Evolutionary conservation across 176 grass and related monocot genomes (phyloP), one percentile per base, ranked within the genome.

Genomic region (Triticum dicoccoides): DNA sequence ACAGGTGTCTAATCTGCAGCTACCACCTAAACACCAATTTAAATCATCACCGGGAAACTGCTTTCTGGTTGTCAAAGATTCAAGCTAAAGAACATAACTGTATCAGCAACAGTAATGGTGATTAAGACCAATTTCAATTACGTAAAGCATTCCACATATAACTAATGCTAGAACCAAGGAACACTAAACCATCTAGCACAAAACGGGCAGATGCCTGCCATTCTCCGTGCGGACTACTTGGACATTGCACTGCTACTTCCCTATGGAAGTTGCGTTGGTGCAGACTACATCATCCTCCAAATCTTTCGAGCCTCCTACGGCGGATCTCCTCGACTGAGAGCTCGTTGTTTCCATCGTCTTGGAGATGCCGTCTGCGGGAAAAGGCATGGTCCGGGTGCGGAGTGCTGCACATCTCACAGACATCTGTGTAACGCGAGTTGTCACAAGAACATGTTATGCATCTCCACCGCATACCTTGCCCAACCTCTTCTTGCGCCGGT

Each of bases 351-450:
- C 58, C 38, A 41, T 32, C 66, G 29, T 54, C 21, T 34, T 64
- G 77, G 72, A 88, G 45, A 73, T 83, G 25, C 84, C 33, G 67
- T 25, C 82, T 87, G 14, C 5, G 69, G 4, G 68, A 82, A 41
- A 92, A 92, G 76, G 23, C 76, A 72, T 0, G 66, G 51, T 66
- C 79, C 17, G 77, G 75, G 52, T 77, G 91, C 0, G 32, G 25
- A 20, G 80, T 89, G 73, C 89, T 94, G 90, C 94, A 99, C 89
- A 88, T 96, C 77, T 96, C 94, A 80, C 97, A 99, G 10, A 91
- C 83, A 88, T 96, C 94, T 27, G 76, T 34, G 29, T 18, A 54
- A 67, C 13, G 24, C n/a, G 89, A 94, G 80, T 96, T 99, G 66
- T 96, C 85, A 8, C 86, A 90, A 45, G 85, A 96, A 80, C 97